Conservation (phyloP, 805 yeast species). For the Saccharomycopsis oosterbeekiorum region DNA sequence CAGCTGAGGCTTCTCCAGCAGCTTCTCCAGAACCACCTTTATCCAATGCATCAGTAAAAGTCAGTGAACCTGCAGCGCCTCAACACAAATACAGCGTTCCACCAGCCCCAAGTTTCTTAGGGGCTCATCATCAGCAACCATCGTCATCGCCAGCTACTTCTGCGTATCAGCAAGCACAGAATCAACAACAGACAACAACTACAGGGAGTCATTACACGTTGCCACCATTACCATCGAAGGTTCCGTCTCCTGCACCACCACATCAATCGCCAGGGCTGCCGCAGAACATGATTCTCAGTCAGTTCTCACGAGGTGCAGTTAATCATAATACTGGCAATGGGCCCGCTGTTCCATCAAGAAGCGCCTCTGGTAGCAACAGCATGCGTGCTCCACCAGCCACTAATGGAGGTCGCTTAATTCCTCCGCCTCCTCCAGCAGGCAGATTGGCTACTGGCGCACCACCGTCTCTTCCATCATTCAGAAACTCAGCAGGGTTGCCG, state of each 20-base stretch:
- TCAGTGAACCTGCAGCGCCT: neutral
- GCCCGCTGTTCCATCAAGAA: neutral
- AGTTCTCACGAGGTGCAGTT: neutral
- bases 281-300: neutral
- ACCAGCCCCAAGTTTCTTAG: conserved; percentile 16
- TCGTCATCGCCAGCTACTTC: conserved; percentile 5
- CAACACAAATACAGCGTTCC: conserved; percentile 7
- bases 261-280: neutral
- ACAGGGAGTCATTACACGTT: conserved; percentile 10
- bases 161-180: neutral
- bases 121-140: conserved; percentile 6
- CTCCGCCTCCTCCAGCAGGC: neutral
- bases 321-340: neutral
- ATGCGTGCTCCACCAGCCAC: neutral
- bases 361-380: neutral
- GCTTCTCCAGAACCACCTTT: neutral
- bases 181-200: conserved; percentile 7
- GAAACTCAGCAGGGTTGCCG: conserved; percentile 2
- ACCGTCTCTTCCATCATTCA: conserved; percentile 3
- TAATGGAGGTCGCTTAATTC: neutral
- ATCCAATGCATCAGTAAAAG: neutral
- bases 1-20: neutral
- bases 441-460: neutral
- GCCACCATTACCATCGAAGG: conserved; percentile 16
- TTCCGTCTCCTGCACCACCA: neutral